phyloP scores from a whole-genome alignment of 1,139 yeast genomes.

The Diutina ranongensis region DNA sequence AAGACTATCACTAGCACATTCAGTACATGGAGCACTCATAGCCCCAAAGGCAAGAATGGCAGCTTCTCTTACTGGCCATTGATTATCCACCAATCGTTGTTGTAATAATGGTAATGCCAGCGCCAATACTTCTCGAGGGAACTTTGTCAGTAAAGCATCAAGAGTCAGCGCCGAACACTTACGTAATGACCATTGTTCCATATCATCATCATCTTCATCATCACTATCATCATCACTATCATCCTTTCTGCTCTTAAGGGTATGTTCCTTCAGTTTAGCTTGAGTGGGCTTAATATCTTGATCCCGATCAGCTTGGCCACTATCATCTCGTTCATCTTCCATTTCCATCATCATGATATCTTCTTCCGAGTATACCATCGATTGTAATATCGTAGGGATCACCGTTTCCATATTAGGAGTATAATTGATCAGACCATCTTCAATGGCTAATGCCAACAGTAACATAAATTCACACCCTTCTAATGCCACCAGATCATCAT shows the following conservation, averaged over 20 bases:
- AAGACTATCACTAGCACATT: slow-evolving; percentile 56
- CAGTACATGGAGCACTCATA: slow-evolving; percentile 44
- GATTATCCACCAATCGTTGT: slow-evolving; percentile 50
- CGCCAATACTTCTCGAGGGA: slow-evolving; percentile 57
- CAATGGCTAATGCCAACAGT: slow-evolving; percentile 44
- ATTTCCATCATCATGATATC: slow-evolving; percentile 62
- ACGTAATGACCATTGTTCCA: slow-evolving; percentile 80
- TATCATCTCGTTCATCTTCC: slow-evolving; percentile 62
- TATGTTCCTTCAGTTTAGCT: slow-evolving; percentile 62
- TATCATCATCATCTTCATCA: slow-evolving; percentile 38
- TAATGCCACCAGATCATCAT: slow-evolving; percentile 61
- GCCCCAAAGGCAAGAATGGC: slow-evolving; percentile 94
- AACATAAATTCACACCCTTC: slow-evolving; percentile 91
- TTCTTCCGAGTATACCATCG: slow-evolving; percentile 84
- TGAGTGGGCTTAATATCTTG: slow-evolving; percentile 79
- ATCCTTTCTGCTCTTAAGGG: slow-evolving; percentile 20
- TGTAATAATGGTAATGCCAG: slow-evolving; percentile 68
- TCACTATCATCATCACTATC: slow-evolving; percentile 40
- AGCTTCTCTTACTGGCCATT: slow-evolving; percentile 90
- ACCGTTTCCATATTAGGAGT: slow-evolving; percentile 47
- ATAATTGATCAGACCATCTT: slow-evolving; percentile 37
- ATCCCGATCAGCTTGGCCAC: slow-evolving; percentile 59
- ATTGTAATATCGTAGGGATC: slow-evolving; percentile 62
- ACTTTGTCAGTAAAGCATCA: slow-evolving; percentile 62
- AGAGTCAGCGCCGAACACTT: slow-evolving; percentile 92